Evolutionary conservation across 2,329 filamentous ascomycete species (phyloP).

Genomic region (Aspergillus japonicus): DNA sequence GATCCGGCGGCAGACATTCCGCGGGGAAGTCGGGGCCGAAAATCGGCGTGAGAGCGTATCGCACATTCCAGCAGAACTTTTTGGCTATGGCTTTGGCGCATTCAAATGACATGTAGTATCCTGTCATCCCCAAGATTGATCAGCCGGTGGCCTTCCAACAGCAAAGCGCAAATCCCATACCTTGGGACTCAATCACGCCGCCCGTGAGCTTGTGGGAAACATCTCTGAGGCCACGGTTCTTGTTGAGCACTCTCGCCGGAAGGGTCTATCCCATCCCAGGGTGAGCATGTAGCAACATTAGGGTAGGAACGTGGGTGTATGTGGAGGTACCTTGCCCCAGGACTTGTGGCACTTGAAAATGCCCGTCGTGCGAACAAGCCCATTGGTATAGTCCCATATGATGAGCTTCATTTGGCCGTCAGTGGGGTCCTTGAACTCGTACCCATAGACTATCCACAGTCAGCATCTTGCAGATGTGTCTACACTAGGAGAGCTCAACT

Average conservation of each 20-base stretch:
- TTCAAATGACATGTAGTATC: constrained; percentile 93
- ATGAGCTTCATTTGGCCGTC: constrained; percentile 68
- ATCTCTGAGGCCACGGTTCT: constrained; percentile 80
- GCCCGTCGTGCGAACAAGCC: constrained; percentile 87
- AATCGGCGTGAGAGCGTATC: constrained; percentile 81
- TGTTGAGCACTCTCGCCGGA: constrained; percentile 75
- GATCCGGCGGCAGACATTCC: constrained; percentile 65
- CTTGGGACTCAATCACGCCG: constrained; percentile 79
- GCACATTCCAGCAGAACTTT: constrained; percentile 84
- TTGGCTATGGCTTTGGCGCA: constrained; percentile 84
- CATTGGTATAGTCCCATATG: constrained; percentile 97
- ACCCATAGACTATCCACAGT: constrained; percentile 51
- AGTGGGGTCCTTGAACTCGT: constrained; percentile 71
- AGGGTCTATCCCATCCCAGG: constrained; percentile 62
- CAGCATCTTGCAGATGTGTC: background rate
- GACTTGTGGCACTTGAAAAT: constrained; percentile 83
- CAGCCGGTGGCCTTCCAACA: background rate
- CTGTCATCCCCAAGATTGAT: constrained; percentile 45
- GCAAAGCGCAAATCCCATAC: constrained; percentile 46
- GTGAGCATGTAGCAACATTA: background rate
- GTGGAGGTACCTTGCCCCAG: constrained; percentile 70
- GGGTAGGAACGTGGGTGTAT: constrained; percentile 19
- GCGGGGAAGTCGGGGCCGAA: constrained; percentile 81
- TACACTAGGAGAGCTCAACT: background rate
- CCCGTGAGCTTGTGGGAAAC: constrained; percentile 94